phyloP scores from a whole-genome alignment of 345 rosid genomes.

The Hevea brasiliensis region DNA sequence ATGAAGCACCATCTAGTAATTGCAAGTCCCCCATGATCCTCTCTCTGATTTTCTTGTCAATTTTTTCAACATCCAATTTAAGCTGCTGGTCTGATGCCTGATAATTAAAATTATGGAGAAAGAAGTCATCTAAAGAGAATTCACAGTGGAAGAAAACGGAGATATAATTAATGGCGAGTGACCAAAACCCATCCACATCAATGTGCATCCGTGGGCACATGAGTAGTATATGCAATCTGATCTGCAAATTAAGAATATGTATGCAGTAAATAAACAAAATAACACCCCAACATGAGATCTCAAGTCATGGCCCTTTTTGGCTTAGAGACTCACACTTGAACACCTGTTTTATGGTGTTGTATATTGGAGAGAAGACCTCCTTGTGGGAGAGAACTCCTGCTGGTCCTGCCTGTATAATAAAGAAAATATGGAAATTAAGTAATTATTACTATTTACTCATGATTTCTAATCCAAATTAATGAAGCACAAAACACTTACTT shows the following conservation, averaged over 20 bases:
- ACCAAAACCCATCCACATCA: slow-evolving; percentile 96
- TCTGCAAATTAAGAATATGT: slow-evolving; percentile 41
- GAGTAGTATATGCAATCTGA: slow-evolving; percentile 74
- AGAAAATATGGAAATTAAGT: no score
- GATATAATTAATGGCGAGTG: no score
- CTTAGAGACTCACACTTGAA: slow-evolving; percentile 16
- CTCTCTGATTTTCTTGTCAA: slow-evolving; percentile 17
- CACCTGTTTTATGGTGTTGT: slow-evolving; percentile 16
- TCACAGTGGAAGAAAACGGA: no score
- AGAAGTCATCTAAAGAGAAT: no score
- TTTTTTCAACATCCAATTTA: not conserved
- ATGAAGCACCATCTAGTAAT: slow-evolving; percentile 13
- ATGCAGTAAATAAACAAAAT: not conserved
- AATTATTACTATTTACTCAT: no score
- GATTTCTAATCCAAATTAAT: no score
- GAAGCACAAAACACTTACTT: slow-evolving; percentile 2
- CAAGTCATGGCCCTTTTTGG: not conserved
- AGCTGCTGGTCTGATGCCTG: slow-evolving; percentile 18
- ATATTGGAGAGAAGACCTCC: slow-evolving; percentile 23
- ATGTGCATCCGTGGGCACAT: slow-evolving; percentile 81
- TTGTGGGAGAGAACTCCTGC: slow-evolving; percentile 26
- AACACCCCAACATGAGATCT: not conserved
- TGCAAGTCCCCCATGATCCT: not conserved
- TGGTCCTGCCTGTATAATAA: slow-evolving; percentile 7
- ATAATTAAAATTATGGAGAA: not conserved